A percentile compares a stretch with the other conserved stretches of the same genome.
Conservation (phyloP, 306 rosid species). For the Rubus idaeus region DNA sequence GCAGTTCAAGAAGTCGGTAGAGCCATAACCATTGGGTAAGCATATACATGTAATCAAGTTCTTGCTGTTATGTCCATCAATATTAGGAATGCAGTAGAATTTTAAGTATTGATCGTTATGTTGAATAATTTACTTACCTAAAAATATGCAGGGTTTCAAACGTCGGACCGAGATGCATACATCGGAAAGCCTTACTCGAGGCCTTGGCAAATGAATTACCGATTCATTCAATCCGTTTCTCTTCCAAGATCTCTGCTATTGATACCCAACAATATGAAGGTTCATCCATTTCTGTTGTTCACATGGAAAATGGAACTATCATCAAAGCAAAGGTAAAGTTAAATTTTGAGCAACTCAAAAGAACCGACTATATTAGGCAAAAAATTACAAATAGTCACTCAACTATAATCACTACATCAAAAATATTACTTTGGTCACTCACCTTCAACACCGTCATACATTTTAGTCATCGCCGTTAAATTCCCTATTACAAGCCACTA, state of each 20-base stretch:
- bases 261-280: background rate
- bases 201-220: slow-evolving; percentile 23
- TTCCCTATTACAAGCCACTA: too few relatives aligned
- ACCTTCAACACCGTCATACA: too few relatives aligned
- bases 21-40: background rate
- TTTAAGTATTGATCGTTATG: background rate
- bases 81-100: too few relatives aligned
- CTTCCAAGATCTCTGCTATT: slow-evolving; percentile 12
- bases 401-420: too few relatives aligned
- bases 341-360: background rate
- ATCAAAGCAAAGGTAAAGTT: slow-evolving; percentile 26
- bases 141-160: background rate
- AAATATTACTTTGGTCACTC: too few relatives aligned
- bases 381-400: background rate
- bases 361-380: background rate
- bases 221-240: slow-evolving; percentile 16
- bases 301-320: slow-evolving; percentile 18
- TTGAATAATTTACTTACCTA: too few relatives aligned
- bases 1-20: slow-evolving; percentile 1
- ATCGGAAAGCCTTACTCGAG: slow-evolving; percentile 16
- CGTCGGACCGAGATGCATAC: background rate
- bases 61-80: background rate
- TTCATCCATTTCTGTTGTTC: slow-evolving; percentile 9
- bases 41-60: too few relatives aligned
- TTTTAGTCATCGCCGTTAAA: too few relatives aligned